phyloP scores from a whole-genome alignment of 2,329 filamentous ascomycete species.

The Neofusicoccum kwambonambiense region DNA sequence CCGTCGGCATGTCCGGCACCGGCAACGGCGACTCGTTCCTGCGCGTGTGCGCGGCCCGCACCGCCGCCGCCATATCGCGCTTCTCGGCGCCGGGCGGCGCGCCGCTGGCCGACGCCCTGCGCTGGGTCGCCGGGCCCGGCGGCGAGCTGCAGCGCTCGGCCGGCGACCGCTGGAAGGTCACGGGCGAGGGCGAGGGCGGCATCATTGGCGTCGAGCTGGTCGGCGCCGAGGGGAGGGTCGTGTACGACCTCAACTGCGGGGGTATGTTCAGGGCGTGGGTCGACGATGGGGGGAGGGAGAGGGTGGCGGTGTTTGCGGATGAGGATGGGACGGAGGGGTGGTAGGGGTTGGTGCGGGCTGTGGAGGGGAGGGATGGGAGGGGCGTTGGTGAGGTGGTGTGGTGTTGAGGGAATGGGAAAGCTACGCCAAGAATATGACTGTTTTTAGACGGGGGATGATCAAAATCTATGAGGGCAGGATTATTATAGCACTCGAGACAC shows the following conservation, averaged over 20 bases:
- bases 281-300: constrained; percentile 58
- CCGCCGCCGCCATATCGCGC: constrained; percentile 69
- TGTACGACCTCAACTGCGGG: constrained; percentile 80
- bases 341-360: background rate
- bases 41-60: constrained; percentile 66
- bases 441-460: too few species aligned
- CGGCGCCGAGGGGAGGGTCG: constrained; percentile 54
- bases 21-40: constrained; percentile 90
- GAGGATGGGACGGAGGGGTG: constrained; percentile 20
- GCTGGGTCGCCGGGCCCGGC: constrained; percentile 64
- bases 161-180: constrained; percentile 68
- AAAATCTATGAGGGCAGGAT: too few species aligned
- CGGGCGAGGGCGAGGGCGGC: constrained; percentile 76
- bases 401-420: too few species aligned
- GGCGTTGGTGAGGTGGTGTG: too few species aligned
- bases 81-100: constrained; percentile 49
- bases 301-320: constrained; percentile 60
- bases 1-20: constrained; percentile 69
- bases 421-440: too few species aligned
- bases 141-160: constrained; percentile 76
- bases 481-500: too few species aligned
- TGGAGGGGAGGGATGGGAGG: too few species aligned
- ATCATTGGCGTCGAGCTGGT: constrained; percentile 76
- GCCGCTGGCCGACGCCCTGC: constrained; percentile 59
- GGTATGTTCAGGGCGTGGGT: constrained; percentile 86